Conservation (phyloP, 2,329 filamentous ascomycete genomes). For the Thielaviopsis musarum region DNA sequence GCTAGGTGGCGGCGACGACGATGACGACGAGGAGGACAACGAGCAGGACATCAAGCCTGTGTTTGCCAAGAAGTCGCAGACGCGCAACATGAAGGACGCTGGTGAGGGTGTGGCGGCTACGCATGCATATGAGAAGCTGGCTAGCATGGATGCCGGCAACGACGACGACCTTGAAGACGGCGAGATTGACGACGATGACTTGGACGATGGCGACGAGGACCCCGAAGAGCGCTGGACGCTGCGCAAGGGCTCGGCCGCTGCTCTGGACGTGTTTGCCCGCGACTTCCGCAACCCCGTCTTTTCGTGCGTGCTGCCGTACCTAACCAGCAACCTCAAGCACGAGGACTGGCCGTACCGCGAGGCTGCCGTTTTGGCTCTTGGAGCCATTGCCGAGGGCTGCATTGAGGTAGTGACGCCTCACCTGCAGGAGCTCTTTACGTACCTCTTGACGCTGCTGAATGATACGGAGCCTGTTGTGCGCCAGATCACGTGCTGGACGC, state of each 20-base stretch:
- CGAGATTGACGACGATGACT: conserved; percentile 54
- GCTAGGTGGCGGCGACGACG: conserved; percentile 68
- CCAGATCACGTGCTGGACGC: conserved; percentile 95
- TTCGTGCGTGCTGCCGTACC: conserved; percentile 76
- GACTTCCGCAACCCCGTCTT: conserved; percentile 84
- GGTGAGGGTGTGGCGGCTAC: conserved; percentile 21
- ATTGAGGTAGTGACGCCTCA: conserved; percentile 81
- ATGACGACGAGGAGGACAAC: conserved; percentile 82
- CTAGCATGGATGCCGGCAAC: conserved; percentile 31
- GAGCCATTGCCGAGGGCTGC: conserved; percentile 88
- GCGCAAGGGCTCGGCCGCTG: conserved; percentile 90
- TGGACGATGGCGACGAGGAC: conserved; percentile 57
- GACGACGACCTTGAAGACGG: conserved; percentile 75
- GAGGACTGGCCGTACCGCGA: conserved; percentile 83
- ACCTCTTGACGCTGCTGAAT: conserved; percentile 69
- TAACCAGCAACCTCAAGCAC: conserved; percentile 78
- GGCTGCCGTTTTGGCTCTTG: conserved; percentile 82
- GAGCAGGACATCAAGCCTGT: conserved; percentile 82
- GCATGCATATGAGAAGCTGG: conserved; percentile 33
- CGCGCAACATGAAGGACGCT: conserved; percentile 33
- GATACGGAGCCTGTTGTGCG: conserved; percentile 81
- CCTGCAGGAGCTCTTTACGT: conserved; percentile 76
- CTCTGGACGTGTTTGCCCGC: conserved; percentile 81
- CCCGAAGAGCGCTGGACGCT: conserved; percentile 91
- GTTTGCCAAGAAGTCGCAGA: conserved; percentile 58